Evolutionary conservation across 768 basidiomycete species (phyloP).

Genomic region (Galerina marginata): DNA sequence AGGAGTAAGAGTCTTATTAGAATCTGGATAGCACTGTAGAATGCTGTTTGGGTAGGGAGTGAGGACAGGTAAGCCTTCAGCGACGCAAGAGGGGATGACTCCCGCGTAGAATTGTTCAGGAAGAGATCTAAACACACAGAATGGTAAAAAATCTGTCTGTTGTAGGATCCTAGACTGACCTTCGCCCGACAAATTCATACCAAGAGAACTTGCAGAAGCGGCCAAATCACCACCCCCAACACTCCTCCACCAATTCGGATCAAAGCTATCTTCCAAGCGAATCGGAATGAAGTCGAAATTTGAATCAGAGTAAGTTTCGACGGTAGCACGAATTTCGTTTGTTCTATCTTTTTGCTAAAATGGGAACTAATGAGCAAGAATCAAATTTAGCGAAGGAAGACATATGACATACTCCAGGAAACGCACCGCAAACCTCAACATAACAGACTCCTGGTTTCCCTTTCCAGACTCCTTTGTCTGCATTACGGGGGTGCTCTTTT

Average conservation of each 20-base stretch:
- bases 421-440: constrained; percentile 68
- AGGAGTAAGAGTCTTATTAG: constrained; percentile 73
- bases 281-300: constrained; percentile 63
- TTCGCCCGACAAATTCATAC: constrained; percentile 59
- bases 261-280: constrained; percentile 78
- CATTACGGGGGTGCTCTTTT: constrained; percentile 68
- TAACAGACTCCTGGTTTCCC: constrained; percentile 65
- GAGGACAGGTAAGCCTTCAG: constrained; percentile 61
- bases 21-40: constrained; percentile 59
- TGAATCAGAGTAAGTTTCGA: constrained; percentile 44
- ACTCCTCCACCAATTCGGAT: constrained; percentile 65
- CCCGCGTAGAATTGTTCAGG: constrained; percentile 28
- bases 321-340: constrained; percentile 51
- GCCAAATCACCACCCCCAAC: constrained; percentile 40
- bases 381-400: constrained; percentile 10
- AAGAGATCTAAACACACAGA: constrained; percentile 32
- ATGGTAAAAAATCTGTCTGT: constrained; percentile 4
- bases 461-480: constrained; percentile 56
- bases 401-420: constrained; percentile 57
- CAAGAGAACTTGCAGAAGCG: constrained; percentile 28
- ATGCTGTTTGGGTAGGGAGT: constrained; percentile 77
- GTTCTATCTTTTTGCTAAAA: constrained; percentile 60
- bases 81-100: constrained; percentile 32
- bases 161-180: constrained; percentile 35
- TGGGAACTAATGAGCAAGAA: constrained; percentile 10